These are phyloP conservation scores for Agroathelia rolfsii DNA, from an alignment of 1,284 basidiomycete genomes.

Conservation along the genomic window DNA sequence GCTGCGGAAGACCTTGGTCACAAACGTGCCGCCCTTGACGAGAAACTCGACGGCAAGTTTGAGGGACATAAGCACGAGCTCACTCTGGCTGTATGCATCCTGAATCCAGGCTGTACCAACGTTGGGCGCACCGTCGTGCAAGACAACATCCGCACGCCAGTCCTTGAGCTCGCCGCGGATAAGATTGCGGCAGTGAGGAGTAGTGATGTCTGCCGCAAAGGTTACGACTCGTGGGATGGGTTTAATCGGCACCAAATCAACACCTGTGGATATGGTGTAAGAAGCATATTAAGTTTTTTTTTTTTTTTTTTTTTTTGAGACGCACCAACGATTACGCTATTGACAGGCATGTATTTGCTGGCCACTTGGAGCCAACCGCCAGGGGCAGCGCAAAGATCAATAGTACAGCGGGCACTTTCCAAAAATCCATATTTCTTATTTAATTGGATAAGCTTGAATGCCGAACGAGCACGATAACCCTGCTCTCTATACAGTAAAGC, in stretches of 20 bases:
- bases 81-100: constrained; percentile 96
- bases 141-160: constrained; percentile 99
- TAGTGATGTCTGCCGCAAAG: constrained; percentile 94
- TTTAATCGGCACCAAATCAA: constrained; percentile 94
- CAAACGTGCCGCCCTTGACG: constrained; percentile 87
- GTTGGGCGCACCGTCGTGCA: constrained; percentile 99
- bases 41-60: constrained; percentile 97
- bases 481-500: constrained; percentile 86
- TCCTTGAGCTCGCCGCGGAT: constrained; percentile 90
- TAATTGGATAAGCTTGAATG: constrained; percentile 98
- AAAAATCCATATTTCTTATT: constrained; percentile 98
- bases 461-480: constrained; percentile 98
- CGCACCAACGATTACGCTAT: constrained; percentile 89
- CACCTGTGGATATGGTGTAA: constrained; percentile 47
- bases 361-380: constrained; percentile 99
- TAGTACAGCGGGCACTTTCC: constrained; percentile 85
- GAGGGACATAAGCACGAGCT: constrained; percentile 92
- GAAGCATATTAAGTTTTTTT: too few relatives aligned
- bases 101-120: constrained; percentile 99
- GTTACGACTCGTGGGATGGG: constrained; percentile 92
- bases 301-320: too few relatives aligned
- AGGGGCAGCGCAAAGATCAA: constrained; percentile 97
- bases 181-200: constrained; percentile 80
- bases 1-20: constrained; percentile 98
- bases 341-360: constrained; percentile 95